Base-by-base conservation (phyloP, 441 rosid genomes). In the Erodium texanum region DNA sequence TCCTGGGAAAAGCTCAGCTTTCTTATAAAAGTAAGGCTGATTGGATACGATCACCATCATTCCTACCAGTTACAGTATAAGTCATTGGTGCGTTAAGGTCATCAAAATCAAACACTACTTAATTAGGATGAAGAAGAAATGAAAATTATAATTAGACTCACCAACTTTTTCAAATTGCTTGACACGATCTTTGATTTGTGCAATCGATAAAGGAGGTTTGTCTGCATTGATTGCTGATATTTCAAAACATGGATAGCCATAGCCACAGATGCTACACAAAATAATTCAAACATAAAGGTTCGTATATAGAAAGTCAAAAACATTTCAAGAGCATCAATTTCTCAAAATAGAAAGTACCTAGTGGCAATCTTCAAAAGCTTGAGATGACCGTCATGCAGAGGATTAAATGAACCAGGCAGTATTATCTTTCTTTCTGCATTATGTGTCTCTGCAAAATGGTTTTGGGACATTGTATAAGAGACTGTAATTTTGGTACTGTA, bases 1-100 rank as follows among this genome's bases (percentile, higher is more conserved):
- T 71, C 96, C 97, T 2, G 96, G 96, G 70, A 93, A 93, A 67
- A 93, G 84, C 68, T 89, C 93, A 62, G 96, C 96, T 82, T 91
- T 93, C 89, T 87, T 93, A 76, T 93, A 89, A 71, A 91, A 93
- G 71, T 76, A 91, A 66, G 97, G 99, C 84, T 93, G 96, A 77
- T 82, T 91, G 76, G 99, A 93, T 76, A 93, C 71, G 73, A 93
- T 93, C 43, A 93, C 80, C 0, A 89, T 77, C 80, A 82, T 89
- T 78, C 97, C 99, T 89, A 89, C 73, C 76, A 87, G 61, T 62
- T 64, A 63, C 50, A 66, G 50, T 45, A 38, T 10, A 71, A 61
- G 22, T 24, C 58, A 56, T 64, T 7, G 43, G 43, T 11, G 9
- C 29, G 66, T 61, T 59, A 62, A n/a, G 41, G 56, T 19, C 62